Base-by-base conservation (phyloP, 495 filamentous ascomycete species). In the Extremus antarcticus region DNA sequence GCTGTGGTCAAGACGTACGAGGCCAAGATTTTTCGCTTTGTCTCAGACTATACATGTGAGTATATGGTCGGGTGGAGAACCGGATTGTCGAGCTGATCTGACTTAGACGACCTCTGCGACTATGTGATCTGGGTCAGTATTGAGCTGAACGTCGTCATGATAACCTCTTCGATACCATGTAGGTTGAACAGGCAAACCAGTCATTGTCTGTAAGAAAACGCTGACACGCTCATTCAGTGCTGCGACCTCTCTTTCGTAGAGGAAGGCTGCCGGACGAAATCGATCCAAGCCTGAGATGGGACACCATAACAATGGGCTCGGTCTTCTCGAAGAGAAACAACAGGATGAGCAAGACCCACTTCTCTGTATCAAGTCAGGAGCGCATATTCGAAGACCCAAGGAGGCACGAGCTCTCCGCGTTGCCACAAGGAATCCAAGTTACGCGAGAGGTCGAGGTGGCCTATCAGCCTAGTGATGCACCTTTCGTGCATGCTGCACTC, bases 91-190 rank as follows among this genome's bases (percentile, higher is more conserved):
- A n/a, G n/a, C n/a, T n/a, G n/a, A n/a, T n/a, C n/a, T n/a, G n/a
- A n/a, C 29, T 43, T 23, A 59, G 56, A 58, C 25, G 59, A 55
- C 25, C 55, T 62, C 17, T 32, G 38, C 23, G 15, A 46, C 4
- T 58, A 55, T 17, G 48, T 56, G n/a, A 62, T 62, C 51, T 62
- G 59, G 59, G 43, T 62, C 20, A 43, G 39, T 3, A 46, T 62
- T 20, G 59, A 62, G 41, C 40, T 62, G 17, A 62, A 62, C 50
- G 51, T 68, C 22, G 76, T 78, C 19, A 61, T 53, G 16, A 58
- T 62, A n/a, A 48, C 48, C n/a, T 23, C 59, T 3, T 55, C 55
- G 16, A 51, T 62, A 1, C 59, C 59, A n/a, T n/a, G n/a, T n/a
- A n/a, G n/a, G n/a, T n/a, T n/a, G n/a, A n/a, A n/a, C n/a, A n/a